Percentiles rank a stretch among this genome's conserved stretches.
Conservation (phyloP, 257 asterid genomes). For the Solanum lycopersicoides region DNA sequence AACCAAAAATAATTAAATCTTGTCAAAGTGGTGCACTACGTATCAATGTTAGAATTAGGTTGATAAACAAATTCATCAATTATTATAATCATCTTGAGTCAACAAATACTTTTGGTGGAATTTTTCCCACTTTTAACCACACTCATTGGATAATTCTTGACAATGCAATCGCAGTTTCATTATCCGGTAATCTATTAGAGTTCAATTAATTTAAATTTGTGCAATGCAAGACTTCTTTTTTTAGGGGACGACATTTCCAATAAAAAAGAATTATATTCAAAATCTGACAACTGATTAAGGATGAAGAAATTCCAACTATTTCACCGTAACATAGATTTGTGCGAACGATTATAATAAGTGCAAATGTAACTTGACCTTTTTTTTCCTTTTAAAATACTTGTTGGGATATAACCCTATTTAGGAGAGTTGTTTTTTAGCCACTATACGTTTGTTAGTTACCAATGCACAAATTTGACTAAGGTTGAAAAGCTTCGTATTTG, state of each 20-base stretch:
- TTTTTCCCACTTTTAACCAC: not conserved
- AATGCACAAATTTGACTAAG: not conserved
- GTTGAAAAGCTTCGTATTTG: not conserved
- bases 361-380: not conserved
- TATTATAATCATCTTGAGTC: not conserved
- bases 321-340: not conserved
- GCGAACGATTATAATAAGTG: not conserved
- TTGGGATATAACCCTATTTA: not conserved
- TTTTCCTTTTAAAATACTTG: not conserved
- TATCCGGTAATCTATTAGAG: accelerated
- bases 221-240: accelerated
- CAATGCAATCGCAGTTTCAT: not conserved
- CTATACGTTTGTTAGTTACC: not conserved
- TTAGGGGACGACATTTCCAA: accelerated
- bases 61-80: not conserved
- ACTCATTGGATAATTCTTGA: not conserved
- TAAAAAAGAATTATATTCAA: not conserved
- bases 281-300: not conserved
- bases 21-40: not conserved
- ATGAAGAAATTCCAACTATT: not conserved
- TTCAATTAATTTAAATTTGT: not conserved
- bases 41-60: not conserved
- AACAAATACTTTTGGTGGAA: not conserved
- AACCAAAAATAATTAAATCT: not conserved
- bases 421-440: not conserved